These are phyloP conservation scores for Boeremia exigua DNA, from an alignment of 2,329 filamentous ascomycete genomes.

Conservation along the genomic window DNA sequence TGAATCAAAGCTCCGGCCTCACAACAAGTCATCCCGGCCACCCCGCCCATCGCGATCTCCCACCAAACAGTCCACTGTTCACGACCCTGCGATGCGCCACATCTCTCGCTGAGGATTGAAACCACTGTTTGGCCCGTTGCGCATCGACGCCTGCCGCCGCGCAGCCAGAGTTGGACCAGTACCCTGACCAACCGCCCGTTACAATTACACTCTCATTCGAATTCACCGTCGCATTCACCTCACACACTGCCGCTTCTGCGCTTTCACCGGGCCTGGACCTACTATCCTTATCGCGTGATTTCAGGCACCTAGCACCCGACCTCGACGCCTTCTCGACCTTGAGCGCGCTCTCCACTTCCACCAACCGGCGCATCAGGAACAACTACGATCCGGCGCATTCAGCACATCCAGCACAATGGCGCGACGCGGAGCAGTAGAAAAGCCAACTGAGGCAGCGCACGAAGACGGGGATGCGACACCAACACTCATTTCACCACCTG, in stretches of 20 bases:
- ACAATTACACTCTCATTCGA: constrained; percentile 21
- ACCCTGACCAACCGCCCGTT: constrained; percentile 16
- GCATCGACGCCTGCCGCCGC: constrained; percentile 16
- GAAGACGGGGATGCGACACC: constrained; percentile 50
- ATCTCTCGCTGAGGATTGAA: constrained; percentile 9
- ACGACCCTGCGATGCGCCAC: constrained; percentile 16
- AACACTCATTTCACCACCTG: constrained; percentile 60
- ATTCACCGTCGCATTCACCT: constrained; percentile 25
- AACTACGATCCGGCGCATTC: constrained; percentile 16
- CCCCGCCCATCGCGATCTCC: constrained; percentile 14
- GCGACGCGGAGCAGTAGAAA: constrained; percentile 21
- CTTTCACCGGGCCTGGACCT: constrained; percentile 6
- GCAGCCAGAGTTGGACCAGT: constrained; percentile 21
- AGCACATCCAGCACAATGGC: constrained; percentile 26
- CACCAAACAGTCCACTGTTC: constrained; percentile 6
- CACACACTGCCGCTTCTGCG: constrained; percentile 9
- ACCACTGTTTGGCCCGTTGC: constrained; percentile 15
- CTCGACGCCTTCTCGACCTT: constrained; percentile 1
- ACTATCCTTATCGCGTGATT: constrained; percentile 2
- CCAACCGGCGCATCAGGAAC: constrained; percentile 3
- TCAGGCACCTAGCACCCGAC: not conserved
- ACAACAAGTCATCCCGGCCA: constrained; percentile 22
- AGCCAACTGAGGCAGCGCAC: constrained; percentile 25
- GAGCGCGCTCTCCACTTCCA: constrained; percentile 1
- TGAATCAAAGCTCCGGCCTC: constrained; percentile 18